Evolutionary conservation across 768 basidiomycete species (phyloP).

Genomic region (Plicaturopsis crispa): DNA sequence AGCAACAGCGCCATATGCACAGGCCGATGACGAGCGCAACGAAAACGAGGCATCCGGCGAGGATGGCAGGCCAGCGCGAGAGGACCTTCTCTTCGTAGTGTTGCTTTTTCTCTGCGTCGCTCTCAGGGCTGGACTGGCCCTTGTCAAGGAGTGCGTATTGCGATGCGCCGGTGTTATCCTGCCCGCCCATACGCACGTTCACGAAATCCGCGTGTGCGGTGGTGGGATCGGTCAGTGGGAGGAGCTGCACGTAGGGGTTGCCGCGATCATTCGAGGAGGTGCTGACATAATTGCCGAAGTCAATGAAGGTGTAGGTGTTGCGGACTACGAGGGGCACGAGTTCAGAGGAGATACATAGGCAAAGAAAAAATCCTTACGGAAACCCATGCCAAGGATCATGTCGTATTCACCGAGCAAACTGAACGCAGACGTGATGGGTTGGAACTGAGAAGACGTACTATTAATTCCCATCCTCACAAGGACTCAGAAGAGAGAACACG

Average conservation of each 20-base stretch:
- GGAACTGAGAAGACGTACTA: conserved; percentile 46
- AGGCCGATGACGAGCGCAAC: conserved; percentile 36
- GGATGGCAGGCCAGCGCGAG: conserved; percentile 71
- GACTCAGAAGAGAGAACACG: conserved; percentile 22
- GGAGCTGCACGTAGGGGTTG: conserved; percentile 65
- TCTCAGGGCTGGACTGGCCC: conserved; percentile 54
- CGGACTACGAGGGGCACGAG: conserved; percentile 42
- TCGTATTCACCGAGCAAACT: conserved; percentile 73
- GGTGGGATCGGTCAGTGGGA: conserved; percentile 45
- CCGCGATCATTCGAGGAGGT: conserved; percentile 34
- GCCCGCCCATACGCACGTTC: conserved; percentile 48
- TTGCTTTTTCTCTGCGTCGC: conserved; percentile 59
- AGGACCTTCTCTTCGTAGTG: conserved; percentile 54
- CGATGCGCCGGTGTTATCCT: conserved; percentile 45
- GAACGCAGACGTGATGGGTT: conserved; percentile 78
- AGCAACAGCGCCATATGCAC: conserved; percentile 58
- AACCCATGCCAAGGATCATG: conserved; percentile 78
- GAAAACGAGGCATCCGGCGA: conserved; percentile 48
- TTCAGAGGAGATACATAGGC: background rate
- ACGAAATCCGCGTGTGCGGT: conserved; percentile 63
- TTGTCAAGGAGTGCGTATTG: conserved; percentile 56
- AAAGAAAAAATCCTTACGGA: conserved; percentile 37
- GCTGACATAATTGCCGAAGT: conserved; percentile 64
- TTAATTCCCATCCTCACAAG: too few species aligned
- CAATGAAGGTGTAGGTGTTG: conserved; percentile 64